phyloP scores from a whole-genome alignment of 2,329 filamentous ascomycete genomes.

The Fusarium neocosmosporiellum region DNA sequence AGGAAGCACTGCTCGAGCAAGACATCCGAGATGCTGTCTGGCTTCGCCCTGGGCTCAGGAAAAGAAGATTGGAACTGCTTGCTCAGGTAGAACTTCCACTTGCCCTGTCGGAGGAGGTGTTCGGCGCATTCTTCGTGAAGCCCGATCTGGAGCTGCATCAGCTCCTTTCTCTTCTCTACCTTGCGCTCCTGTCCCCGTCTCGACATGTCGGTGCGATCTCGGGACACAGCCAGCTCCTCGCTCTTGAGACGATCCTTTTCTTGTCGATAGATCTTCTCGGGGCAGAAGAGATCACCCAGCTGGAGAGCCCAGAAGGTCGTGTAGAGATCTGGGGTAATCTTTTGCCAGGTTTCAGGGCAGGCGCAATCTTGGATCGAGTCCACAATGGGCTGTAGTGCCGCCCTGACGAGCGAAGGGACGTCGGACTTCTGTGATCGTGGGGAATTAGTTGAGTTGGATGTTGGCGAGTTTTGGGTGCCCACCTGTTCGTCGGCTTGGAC shows the following conservation, averaged over 20 bases:
- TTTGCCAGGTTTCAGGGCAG: conserved; percentile 72
- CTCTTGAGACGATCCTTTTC: conserved; percentile 77
- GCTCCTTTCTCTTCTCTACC: conserved; percentile 71
- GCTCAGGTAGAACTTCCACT: conserved; percentile 75
- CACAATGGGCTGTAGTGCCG: conserved; percentile 75
- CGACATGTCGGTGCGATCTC: conserved; percentile 79
- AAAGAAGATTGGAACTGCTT: conserved; percentile 87
- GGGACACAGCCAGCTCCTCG: conserved; percentile 74
- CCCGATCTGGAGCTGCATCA: conserved; percentile 75
- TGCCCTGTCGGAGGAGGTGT: conserved; percentile 74
- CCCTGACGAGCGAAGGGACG: conserved; percentile 47
- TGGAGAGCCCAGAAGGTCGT: conserved; percentile 93
- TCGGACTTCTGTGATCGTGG: conserved; percentile 47
- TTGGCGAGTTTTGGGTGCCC: conserved; percentile 27
- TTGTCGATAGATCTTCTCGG: conserved; percentile 79
- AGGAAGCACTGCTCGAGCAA: conserved; percentile 92
- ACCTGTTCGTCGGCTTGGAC: conserved; percentile 49
- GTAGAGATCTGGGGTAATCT: conserved; percentile 84
- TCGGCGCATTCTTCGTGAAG: conserved; percentile 79
- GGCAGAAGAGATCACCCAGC: conserved; percentile 82
- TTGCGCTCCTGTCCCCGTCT: conserved; percentile 73
- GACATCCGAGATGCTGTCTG: conserved; percentile 76
- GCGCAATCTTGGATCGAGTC: conserved; percentile 72
- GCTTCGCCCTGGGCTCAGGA: conserved; percentile 69
- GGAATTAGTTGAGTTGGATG: conserved; percentile 39